Evolutionary conservation across 1,284 basidiomycete genomes (phyloP), one percentile per base, ranked within the genome.

Genomic region (Trichosporon coremiiforme): DNA sequence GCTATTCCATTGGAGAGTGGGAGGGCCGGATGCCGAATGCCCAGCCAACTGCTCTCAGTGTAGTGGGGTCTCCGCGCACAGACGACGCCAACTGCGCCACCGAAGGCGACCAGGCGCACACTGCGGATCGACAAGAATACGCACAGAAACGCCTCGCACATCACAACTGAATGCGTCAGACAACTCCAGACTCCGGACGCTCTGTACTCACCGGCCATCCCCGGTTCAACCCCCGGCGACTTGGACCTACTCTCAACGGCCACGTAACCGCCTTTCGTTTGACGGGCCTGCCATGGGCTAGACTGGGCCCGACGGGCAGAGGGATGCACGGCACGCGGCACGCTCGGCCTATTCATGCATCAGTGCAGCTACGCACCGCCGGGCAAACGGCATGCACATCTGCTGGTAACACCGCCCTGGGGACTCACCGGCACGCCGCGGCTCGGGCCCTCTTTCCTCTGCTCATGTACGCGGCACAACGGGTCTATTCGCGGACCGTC

Each of bases 71-170:
- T 45, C 41, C 41, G 41, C 41, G 47, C 47, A 53, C 47, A 53
- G 47, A 53, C 41, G 47, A 53, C 47, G 47, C 47, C 47, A 53
- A 10, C n/a, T 33, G 22, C 47, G 47, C 47, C 47, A 53, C 20
- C 15, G 8, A 22, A 20, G 20, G 47, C 22, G 47, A n/a, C n/a
- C n/a, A n/a, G n/a, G n/a, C n/a, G 47, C 47, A 20, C 47, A 53
- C 15, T 9, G 47, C 47, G 47, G 47, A 53, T 53, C 47, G 47
- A 53, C 47, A 53, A 53, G n/a, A 53, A 53, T 53, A 33, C 15
- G 20, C 47, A 53, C 47, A 53, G 47, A 53, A 15, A 22, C 47
- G 45, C 45, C 45, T 47, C 45, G 1, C 17, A 20, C 45, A 20
- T 47, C 45, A 38, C 36, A 2, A 38, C 36, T 38, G 8, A 38